phyloP scores from a whole-genome alignment of 306 rosid genomes.

The Quercus robur region DNA sequence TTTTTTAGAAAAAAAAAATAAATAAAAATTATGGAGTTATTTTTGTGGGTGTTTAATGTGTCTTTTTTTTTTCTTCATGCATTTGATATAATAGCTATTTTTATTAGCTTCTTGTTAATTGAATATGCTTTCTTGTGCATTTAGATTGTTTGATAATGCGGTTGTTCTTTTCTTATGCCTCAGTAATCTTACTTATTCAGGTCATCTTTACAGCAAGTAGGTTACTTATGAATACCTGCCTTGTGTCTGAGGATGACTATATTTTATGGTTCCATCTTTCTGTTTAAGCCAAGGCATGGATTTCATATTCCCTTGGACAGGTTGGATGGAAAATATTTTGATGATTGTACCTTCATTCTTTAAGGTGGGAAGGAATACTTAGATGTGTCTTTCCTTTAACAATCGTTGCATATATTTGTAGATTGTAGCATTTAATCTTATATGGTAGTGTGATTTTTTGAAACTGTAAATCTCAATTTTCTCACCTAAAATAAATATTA shows the following conservation, averaged over 20 bases:
- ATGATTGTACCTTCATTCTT: neutral
- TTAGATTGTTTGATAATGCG: neutral
- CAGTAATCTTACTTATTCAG: neutral
- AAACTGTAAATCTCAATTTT: neutral
- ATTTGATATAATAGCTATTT: neutral
- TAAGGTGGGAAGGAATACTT: neutral
- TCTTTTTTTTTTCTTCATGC: neutral
- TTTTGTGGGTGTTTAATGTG: neutral
- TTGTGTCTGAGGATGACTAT: conserved; percentile 50
- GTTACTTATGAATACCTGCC: conserved; percentile 22
- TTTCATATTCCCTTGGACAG: conserved; percentile 1
- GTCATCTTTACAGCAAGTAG: conserved; percentile 45
- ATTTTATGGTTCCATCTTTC: conserved; percentile 18
- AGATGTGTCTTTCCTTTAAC: neutral
- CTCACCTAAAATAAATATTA: neutral
- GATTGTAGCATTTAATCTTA: neutral
- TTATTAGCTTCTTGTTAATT: neutral
- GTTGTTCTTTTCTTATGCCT: neutral
- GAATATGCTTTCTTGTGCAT: neutral
- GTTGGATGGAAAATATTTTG: conserved; percentile 20
- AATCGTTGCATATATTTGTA: too few species aligned
- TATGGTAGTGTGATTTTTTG: neutral
- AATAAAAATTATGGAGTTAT: neutral
- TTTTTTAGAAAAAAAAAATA: neutral
- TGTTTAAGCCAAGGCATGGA: conserved; percentile 1